These are phyloP conservation scores for Curvularia eragrostidis DNA, from an alignment of 2,329 filamentous ascomycete genomes.

Conservation along the genomic window DNA sequence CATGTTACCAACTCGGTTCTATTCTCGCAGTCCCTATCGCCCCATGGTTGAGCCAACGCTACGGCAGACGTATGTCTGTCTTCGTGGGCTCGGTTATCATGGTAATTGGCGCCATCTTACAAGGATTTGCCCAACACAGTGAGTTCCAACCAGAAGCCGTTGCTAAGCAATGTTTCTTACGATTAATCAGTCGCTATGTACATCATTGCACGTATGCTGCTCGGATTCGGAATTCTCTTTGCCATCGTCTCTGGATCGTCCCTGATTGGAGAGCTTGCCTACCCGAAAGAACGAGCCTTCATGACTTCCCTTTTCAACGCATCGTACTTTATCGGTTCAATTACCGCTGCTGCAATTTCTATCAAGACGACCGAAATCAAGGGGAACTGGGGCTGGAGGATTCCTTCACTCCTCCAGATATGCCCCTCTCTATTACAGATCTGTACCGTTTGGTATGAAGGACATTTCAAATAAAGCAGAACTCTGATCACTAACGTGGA, in stretches of 20 bases:
- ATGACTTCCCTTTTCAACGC: slow-evolving; percentile 68
- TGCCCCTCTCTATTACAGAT: slow-evolving; percentile 57
- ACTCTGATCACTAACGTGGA: slow-evolving; percentile 2
- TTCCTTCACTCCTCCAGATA: slow-evolving; percentile 59
- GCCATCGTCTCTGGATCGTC: slow-evolving; percentile 65
- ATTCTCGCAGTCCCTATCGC: slow-evolving; percentile 44
- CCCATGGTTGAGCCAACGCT: slow-evolving; percentile 45
- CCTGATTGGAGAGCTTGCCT: slow-evolving; percentile 65
- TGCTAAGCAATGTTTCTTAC: slow-evolving; percentile 11
- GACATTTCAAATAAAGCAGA: background rate
- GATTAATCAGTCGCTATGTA: slow-evolving; percentile 59
- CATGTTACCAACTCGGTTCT: slow-evolving; percentile 47
- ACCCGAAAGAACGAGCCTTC: slow-evolving; percentile 67
- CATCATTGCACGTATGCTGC: slow-evolving; percentile 64
- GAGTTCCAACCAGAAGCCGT: slow-evolving; percentile 5
- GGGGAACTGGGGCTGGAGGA: slow-evolving; percentile 57
- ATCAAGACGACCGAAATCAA: slow-evolving; percentile 57
- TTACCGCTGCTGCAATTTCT: slow-evolving; percentile 57
- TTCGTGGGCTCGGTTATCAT: slow-evolving; percentile 66
- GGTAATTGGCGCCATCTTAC: slow-evolving; percentile 65
- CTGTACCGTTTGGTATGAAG: slow-evolving; percentile 42
- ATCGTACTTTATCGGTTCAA: slow-evolving; percentile 62
- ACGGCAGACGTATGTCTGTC: slow-evolving; percentile 63
- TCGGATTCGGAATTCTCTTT: slow-evolving; percentile 68
- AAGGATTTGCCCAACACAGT: slow-evolving; percentile 55